A percentile compares a stretch with the other conserved stretches of the same genome.
Evolutionary conservation across 2,329 filamentous ascomycete species (phyloP).

Genomic region (Atkinsonella hypoxylon): DNA sequence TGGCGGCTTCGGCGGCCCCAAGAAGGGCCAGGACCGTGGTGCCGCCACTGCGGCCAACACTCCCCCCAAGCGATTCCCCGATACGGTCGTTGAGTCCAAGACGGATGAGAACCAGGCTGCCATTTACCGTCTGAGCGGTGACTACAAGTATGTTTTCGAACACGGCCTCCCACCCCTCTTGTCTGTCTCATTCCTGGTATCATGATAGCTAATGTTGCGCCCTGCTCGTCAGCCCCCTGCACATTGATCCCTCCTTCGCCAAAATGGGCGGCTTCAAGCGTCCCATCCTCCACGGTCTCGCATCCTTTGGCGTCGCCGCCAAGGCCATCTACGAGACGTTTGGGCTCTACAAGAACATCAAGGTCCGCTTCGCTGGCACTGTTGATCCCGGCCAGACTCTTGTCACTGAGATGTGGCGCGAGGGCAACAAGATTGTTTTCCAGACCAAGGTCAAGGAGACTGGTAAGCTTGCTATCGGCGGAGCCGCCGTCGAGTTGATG

Average conservation of each 20-base stretch:
- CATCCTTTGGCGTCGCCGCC: slow-evolving; percentile 81
- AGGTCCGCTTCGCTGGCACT: slow-evolving; percentile 79
- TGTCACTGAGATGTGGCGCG: slow-evolving; percentile 90
- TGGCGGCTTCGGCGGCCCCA: slow-evolving; percentile 78
- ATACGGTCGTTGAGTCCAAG: slow-evolving; percentile 71
- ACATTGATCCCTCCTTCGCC: slow-evolving; percentile 89
- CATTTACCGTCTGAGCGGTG: slow-evolving; percentile 83
- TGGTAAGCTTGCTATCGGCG: slow-evolving; percentile 75
- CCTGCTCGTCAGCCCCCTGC: slow-evolving; percentile 50
- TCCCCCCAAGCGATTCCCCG: slow-evolving; percentile 64
- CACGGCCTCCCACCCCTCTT: not conserved
- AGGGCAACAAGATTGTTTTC: slow-evolving; percentile 67
- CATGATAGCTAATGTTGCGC: too few relatives aligned
- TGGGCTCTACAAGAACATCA: slow-evolving; percentile 79
- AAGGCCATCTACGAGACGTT: slow-evolving; percentile 83
- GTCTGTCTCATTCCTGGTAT: too few relatives aligned
- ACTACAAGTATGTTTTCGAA: slow-evolving; percentile 55
- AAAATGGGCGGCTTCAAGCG: slow-evolving; percentile 90
- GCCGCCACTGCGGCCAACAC: slow-evolving; percentile 69
- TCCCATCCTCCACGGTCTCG: slow-evolving; percentile 94
- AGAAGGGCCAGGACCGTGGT: slow-evolving; percentile 67
- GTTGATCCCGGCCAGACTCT: slow-evolving; percentile 84
- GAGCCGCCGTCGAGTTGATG: slow-evolving; percentile 66
- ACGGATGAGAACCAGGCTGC: slow-evolving; percentile 88
- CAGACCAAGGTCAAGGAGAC: slow-evolving; percentile 87